These are phyloP conservation scores for Echinochloa phyllopogon DNA, from an alignment of 176 grass and related monocot species.

Conservation along the genomic window DNA sequence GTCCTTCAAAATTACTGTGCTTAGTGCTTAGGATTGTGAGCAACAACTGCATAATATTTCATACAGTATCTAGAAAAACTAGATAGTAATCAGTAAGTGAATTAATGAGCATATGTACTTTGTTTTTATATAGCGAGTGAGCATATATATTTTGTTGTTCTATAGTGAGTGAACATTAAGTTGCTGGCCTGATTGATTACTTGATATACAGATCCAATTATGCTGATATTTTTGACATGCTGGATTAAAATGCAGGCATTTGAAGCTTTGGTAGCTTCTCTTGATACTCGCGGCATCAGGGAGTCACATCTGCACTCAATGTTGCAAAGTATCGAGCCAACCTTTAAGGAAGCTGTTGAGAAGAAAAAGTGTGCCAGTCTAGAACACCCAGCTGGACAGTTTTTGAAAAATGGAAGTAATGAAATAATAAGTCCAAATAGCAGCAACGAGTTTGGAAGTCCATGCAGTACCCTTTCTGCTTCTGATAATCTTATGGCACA, in stretches of 20 bases:
- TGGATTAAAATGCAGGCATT: conserved; percentile 64
- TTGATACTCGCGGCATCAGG: conserved; percentile 85
- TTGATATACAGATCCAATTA: neutral
- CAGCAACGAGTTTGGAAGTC: conserved; percentile 70
- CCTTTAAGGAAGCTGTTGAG: conserved; percentile 80
- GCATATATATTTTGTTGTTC: neutral
- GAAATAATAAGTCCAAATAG: conserved; percentile 65
- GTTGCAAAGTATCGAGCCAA: conserved; percentile 86
- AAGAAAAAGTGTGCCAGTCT: conserved; percentile 41
- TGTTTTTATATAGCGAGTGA: neutral
- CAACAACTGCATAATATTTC: neutral
- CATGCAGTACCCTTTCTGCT: conserved; percentile 69
- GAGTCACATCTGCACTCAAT: conserved; percentile 90
- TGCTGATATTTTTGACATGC: conserved; percentile 34
- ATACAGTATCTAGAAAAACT: neutral
- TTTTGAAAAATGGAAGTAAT: conserved; percentile 51
- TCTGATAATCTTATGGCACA: conserved; percentile 61
- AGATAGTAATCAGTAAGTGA: neutral
- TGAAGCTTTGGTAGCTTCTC: conserved; percentile 74
- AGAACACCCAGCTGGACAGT: conserved; percentile 33
- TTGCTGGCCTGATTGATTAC: neutral
- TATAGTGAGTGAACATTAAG: neutral
- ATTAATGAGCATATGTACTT: conserved; percentile 1
- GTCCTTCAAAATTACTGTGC: conserved; percentile 10
- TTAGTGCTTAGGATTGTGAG: conserved; percentile 19